Base-by-base conservation (phyloP, 768 basidiomycete genomes). In the Amanita phalloides region DNA sequence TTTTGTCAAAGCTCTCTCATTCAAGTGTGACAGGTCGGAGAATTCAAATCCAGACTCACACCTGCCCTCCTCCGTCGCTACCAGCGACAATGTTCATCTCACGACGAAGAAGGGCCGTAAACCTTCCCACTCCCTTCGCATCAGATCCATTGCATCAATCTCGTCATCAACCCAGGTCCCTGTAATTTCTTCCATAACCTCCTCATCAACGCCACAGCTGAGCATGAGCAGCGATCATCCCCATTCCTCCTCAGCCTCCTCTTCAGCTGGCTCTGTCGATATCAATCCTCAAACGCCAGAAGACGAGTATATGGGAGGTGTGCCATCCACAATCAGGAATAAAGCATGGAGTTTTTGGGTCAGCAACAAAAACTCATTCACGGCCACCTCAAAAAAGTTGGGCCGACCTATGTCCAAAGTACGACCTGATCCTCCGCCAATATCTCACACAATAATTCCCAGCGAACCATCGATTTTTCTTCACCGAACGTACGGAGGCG, bases 181-280 rank as follows among this genome's bases (percentile, higher is more conserved):
- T 61, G 56, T 9, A 57, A 53, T 21, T 39, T 58, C 54, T 49
- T 60, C 37, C 61, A 52, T 56, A 20, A 51, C 56, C 49, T 51
- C 61, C 30, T 62, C 60, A 20, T 62, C 62, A 20, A 62, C 62
- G n/a, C 63, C 70, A 44, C 60, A 63, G 51, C 64, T 66, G 59
- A 66, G 63, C 62, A 60, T 56, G 14, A 60, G 52, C 55, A 65
- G 66, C 55, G 66, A 75, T 61, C 70, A 67, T 42, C 66, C 69
- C 11, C 68, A 71, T 45, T 82, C 82, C 10, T 76, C 77, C 4
- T 73, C 51, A 6, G 43, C 51, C 20, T 49, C 78, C 8, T 82
- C 82, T 4, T 85, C 82, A n/a, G 76, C 74, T 30, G 78, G 76
- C 38, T 79, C 77, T 37, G 75, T 73, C 26, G 80, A 76, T 20